Percentiles rank a stretch among this genome's conserved stretches.
These are phyloP conservation scores for Picea sitchensis DNA, from an alignment of 75 land plant species.

Conservation along the genomic window DNA sequence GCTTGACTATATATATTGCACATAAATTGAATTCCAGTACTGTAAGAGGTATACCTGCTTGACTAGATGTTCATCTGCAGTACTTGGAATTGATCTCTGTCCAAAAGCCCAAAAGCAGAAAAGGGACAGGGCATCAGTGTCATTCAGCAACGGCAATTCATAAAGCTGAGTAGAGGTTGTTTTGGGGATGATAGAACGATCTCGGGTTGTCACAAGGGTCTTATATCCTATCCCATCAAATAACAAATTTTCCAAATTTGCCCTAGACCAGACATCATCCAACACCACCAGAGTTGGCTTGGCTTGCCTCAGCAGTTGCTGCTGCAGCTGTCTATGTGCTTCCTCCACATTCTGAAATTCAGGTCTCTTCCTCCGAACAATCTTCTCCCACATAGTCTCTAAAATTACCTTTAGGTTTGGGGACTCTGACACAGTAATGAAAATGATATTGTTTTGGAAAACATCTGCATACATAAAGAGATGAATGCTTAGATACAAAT, in stretches of 20 bases:
- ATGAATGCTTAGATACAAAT: no score
- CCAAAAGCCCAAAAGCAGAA: constrained; percentile 54
- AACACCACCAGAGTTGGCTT: not conserved
- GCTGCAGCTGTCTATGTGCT: not conserved
- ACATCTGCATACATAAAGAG: constrained; percentile 18
- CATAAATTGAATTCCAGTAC: no score
- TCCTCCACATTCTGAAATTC: constrained; percentile 7
- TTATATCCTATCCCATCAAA: not conserved
- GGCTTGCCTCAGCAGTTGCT: not conserved
- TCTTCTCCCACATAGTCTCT: constrained; percentile 29
- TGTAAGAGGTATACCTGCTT: constrained; percentile 35
- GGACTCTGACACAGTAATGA: constrained; percentile 59
- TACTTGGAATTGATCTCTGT: constrained; percentile 26
- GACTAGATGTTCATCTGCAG: constrained; percentile 32
- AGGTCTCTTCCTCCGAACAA: not conserved
- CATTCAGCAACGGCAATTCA: constrained; percentile 20
- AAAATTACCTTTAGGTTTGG: constrained; percentile 21
- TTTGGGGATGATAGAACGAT: not conserved
- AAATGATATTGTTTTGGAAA: constrained; percentile 39
- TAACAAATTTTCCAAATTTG: not conserved
- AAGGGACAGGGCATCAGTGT: constrained; percentile 41
- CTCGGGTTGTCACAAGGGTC: constrained; percentile 1
- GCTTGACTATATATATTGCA: no score
- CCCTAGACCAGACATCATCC: constrained; percentile 7
- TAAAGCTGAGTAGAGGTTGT: not conserved